phyloP scores from a whole-genome alignment of 2,329 filamentous ascomycete genomes.

The Colletotrichum cereale region DNA sequence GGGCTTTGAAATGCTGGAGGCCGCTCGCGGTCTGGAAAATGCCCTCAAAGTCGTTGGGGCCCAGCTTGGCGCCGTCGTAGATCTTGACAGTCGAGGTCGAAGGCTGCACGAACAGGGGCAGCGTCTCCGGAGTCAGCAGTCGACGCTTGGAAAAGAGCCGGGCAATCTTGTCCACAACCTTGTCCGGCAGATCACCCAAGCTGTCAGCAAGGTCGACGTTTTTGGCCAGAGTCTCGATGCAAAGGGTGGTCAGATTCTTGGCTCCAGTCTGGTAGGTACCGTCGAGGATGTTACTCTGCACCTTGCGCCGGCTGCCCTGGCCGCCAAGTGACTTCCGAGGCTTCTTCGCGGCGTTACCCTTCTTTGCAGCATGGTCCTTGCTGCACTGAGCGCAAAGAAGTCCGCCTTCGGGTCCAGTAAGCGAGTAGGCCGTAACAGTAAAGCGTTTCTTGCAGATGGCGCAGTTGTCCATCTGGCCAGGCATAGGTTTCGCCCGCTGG shows the following conservation, averaged over 20 bases:
- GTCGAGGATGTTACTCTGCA: slow-evolving; percentile 88
- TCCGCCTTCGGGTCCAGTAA: slow-evolving; percentile 84
- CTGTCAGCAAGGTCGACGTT: slow-evolving; percentile 73
- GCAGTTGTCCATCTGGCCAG: slow-evolving; percentile 91
- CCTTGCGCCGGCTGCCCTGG: slow-evolving; percentile 76
- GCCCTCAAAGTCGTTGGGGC: slow-evolving; percentile 80
- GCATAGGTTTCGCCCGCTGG: slow-evolving; percentile 66
- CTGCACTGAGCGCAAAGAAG: slow-evolving; percentile 88
- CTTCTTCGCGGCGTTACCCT: slow-evolving; percentile 53
- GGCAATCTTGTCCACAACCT: slow-evolving; percentile 69
- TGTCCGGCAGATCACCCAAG: slow-evolving; percentile 69
- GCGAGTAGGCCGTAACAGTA: slow-evolving; percentile 91
- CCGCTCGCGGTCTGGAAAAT: slow-evolving; percentile 82
- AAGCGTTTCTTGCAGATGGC: slow-evolving; percentile 88
- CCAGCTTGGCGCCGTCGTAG: slow-evolving; percentile 74
- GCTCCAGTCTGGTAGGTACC: slow-evolving; percentile 75
- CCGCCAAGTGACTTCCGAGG: slow-evolving; percentile 49
- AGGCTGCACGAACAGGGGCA: slow-evolving; percentile 69
- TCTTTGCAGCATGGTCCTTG: slow-evolving; percentile 68
- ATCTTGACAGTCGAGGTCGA: slow-evolving; percentile 64
- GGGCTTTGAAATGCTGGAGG: slow-evolving; percentile 78
- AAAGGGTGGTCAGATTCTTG: slow-evolving; percentile 75
- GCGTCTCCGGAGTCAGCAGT: slow-evolving; percentile 64
- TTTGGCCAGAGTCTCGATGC: slow-evolving; percentile 72
- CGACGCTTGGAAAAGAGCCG: slow-evolving; percentile 71